Percentiles rank a stretch among this genome's conserved stretches.
phyloP scores from a whole-genome alignment of 257 asterid genomes.

The Catharanthus roseus region DNA sequence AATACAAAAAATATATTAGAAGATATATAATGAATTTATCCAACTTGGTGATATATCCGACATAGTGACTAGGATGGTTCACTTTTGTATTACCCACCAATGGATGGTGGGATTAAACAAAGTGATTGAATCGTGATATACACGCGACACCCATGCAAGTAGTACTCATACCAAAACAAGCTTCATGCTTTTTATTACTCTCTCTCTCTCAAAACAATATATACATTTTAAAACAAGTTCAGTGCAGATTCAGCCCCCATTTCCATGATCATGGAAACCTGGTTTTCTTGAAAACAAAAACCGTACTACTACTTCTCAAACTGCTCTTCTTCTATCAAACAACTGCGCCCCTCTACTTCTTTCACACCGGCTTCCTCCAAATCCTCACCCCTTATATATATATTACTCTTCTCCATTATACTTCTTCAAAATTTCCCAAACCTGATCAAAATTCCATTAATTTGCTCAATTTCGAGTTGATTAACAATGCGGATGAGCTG shows the following conservation, averaged over 20 bases:
- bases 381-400: neutral
- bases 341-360: slow-evolving; percentile 32
- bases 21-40: too few species aligned
- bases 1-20: too few species aligned
- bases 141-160: slow-evolving; percentile 36
- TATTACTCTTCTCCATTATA: too few species aligned
- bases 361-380: slow-evolving; percentile 4
- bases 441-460: neutral
- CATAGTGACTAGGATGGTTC: too few species aligned
- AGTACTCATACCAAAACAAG: neutral
- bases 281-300: slow-evolving; percentile 21
- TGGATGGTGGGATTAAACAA: neutral
- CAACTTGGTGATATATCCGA: too few species aligned
- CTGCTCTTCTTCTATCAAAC: slow-evolving; percentile 21
- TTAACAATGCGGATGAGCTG: slow-evolving; percentile 68
- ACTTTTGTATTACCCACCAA: too few species aligned
- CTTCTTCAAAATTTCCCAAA: neutral
- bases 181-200: neutral
- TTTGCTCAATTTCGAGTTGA: neutral
- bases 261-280: slow-evolving; percentile 60
- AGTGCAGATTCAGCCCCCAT: slow-evolving; percentile 33
- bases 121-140: slow-evolving; percentile 22
- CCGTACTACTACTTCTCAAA: too few species aligned
- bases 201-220: too few species aligned
- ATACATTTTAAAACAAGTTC: slow-evolving; percentile 17